Base-by-base conservation (phyloP, 129 eudicot species). In the Escallonia rubra region DNA sequence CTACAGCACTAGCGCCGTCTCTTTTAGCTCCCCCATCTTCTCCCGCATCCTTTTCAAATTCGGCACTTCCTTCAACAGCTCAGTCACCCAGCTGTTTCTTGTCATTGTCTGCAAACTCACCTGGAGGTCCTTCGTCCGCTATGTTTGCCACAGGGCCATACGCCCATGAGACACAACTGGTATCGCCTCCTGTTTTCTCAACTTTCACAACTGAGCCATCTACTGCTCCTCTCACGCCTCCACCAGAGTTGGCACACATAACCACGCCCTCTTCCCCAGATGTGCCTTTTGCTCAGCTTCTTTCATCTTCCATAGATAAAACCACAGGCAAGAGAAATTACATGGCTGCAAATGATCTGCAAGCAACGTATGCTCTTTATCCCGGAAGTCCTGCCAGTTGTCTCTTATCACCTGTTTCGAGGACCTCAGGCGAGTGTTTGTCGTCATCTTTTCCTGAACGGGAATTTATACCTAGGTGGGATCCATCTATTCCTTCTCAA, bases 231-330 rank as follows among this genome's bases (percentile, higher is more conserved):
- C 72, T 89, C 43, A 93, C 99, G 3, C 99, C 99, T 23, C 99
- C 99, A 46, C 99, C 99, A 0, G 99, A 93, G 67, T 66, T 86
- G 66, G 99, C 99, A 23, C 95, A 89, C 63, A 45, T 89, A 23
- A 93, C 99, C 56, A 93, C 96, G 43, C 99, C 99, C 5, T 93
- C 99, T 60, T 89, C 96, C 50, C 99, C 99, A 1, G 99, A 93
- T 50, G 99, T 93, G 44, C 99, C 99, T 38, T 93, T 80, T 47
- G 99, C 99, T 15, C 95, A 80, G 69, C 86, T 93, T 75, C 96
- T 86, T 41, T 76, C 95, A 42, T 89, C 95, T 53, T 64, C 84
- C 62, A 46, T 73, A 46, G 80, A 81, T 56, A 92, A 86, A 81
- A 53, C 62, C 6, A 66, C 73, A 54, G 78, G 69, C 16, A 88